Base-by-base conservation (phyloP, 805 yeast species). In the Hanseniaspora occidentalis region DNA sequence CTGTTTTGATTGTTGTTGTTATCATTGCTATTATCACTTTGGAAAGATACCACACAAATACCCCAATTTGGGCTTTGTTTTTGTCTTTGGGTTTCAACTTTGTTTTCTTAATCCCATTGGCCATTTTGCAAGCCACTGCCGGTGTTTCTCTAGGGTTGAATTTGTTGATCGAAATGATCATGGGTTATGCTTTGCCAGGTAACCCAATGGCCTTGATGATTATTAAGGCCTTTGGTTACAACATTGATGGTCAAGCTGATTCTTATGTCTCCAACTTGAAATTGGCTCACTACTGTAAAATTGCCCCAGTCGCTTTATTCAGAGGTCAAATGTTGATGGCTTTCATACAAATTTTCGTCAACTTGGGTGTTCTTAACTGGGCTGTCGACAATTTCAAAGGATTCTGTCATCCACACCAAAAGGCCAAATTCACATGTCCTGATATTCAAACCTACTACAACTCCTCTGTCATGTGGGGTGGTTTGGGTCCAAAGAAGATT, bases 51-150 rank as follows among this genome's bases (percentile, higher is more conserved):
- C 72, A 68, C 34, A 64, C 74, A 1, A 75, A 72, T 37, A 69
- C 78, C 5, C 81, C 83, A 2, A 68, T 75, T n/a, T 76, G 79
- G 79, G 78, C 76, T 2, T 62, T 75, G 18, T 70, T 77, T 40
- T 61, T 75, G 51, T 74, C 79, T 2, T 58, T 75, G 14, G 53
- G 61, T n/a, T 64, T 77, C 43, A 67, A 73, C 47, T 61, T 71
- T 38, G 57, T 71, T 8, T 75, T 75, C 46, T 65, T 75, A 43
- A 60, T 76, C 29, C 82, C 82, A 4, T 67, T 75, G 38, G 73
- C 78, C 11, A 59, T 77, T 4, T 62, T 77, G 35, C 75, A 72
- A 27, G 74, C 79, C 14, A 73, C 72, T 19, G 73, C 81, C 0
- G 77, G 77, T 25, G 56, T 56, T 36, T 64, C 73, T 11, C 69